Conservation (phyloP, 805 yeast species). For the Barnettozyma populi region DNA sequence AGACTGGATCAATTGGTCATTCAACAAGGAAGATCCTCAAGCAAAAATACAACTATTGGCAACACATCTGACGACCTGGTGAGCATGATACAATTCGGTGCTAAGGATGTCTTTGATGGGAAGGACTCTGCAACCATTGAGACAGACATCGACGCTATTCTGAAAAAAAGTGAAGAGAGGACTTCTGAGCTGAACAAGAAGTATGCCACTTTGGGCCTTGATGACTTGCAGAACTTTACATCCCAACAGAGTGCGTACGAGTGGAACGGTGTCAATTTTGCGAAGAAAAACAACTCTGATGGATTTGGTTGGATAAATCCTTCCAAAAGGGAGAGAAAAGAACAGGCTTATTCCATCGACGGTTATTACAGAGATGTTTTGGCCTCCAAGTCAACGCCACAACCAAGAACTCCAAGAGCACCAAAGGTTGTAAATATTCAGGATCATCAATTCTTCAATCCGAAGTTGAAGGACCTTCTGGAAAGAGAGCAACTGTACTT, state of each 20-base stretch:
- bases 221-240: slow-evolving; percentile 88
- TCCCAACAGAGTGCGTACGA: slow-evolving; percentile 88
- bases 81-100: slow-evolving; percentile 97
- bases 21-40: slow-evolving; percentile 75
- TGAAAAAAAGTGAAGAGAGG: slow-evolving; percentile 74
- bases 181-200: slow-evolving; percentile 76
- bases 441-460: slow-evolving; percentile 71
- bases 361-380: slow-evolving; percentile 70
- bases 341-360: slow-evolving; percentile 72
- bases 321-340: slow-evolving; percentile 68
- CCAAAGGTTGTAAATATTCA: slow-evolving; percentile 62
- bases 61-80: slow-evolving; percentile 77
- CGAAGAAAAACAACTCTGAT: slow-evolving; percentile 36
- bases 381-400: slow-evolving; percentile 32
- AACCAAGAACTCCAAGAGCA: slow-evolving; percentile 43
- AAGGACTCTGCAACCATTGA: slow-evolving; percentile 21
- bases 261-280: slow-evolving; percentile 85
- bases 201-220: slow-evolving; percentile 81
- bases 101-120: slow-evolving; percentile 75
- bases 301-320: slow-evolving; percentile 66
- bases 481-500: slow-evolving; percentile 62
- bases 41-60: slow-evolving; percentile 45
- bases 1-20: slow-evolving; percentile 91
- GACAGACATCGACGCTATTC: slow-evolving; percentile 79
- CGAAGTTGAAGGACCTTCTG: slow-evolving; percentile 44